These are phyloP conservation scores for Parafenestella ontariensis DNA, from an alignment of 2,329 filamentous ascomycete genomes.

Conservation along the genomic window DNA sequence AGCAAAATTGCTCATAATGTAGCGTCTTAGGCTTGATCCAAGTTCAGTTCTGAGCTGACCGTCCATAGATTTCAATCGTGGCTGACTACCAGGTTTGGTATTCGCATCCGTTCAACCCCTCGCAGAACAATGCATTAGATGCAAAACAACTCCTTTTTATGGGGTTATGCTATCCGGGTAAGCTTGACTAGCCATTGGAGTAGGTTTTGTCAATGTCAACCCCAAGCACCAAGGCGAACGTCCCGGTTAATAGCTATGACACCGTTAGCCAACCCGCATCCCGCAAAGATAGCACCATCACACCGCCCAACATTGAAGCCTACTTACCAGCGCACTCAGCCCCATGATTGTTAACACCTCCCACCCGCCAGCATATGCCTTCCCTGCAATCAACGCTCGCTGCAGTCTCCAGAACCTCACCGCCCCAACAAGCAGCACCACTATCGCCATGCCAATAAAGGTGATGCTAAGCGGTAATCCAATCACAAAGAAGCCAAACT, in stretches of 20 bases:
- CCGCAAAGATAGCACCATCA: neutral
- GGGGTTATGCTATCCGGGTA: neutral
- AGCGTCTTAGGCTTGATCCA: neutral
- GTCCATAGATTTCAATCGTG: neutral
- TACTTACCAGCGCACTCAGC: conserved; percentile 58
- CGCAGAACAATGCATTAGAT: neutral
- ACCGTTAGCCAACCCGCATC: conserved; percentile 6
- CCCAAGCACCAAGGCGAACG: conserved; percentile 26
- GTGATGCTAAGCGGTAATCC: conserved; percentile 65
- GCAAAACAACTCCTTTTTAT: neutral
- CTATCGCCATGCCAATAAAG: conserved; percentile 58
- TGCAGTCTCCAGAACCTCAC: conserved; percentile 68
- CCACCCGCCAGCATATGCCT: conserved; percentile 65
- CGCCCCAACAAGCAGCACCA: conserved; percentile 61
- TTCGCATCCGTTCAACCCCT: neutral
- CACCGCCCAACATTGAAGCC: neutral
- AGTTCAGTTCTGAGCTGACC: neutral
- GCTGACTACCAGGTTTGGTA: neutral
- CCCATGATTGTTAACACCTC: conserved; percentile 61
- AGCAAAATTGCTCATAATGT: neutral
- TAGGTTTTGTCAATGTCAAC: conserved; percentile 26
- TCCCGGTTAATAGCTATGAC: conserved; percentile 18
- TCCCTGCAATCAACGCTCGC: conserved; percentile 64
- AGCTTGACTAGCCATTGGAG: neutral
- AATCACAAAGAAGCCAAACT: conserved; percentile 66